phyloP scores from a whole-genome alignment of 2,329 filamentous ascomycete genomes.

The Alternaria panax region DNA sequence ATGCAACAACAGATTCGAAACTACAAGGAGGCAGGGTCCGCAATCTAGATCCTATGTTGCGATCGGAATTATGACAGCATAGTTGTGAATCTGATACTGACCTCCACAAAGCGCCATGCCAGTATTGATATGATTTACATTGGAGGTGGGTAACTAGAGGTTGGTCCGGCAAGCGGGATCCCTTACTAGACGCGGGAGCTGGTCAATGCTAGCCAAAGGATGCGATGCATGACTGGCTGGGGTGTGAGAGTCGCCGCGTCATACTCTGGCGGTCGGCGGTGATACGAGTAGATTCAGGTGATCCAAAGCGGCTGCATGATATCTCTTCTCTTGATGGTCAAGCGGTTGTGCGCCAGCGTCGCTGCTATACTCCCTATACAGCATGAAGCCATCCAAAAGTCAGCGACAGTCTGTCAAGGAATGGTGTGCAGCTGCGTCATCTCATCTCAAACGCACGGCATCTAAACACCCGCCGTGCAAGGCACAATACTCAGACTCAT shows the following conservation, averaged over 20 bases:
- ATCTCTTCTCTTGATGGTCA: neutral
- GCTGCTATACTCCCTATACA: neutral
- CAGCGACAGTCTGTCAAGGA: neutral
- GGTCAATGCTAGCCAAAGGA: conserved; percentile 15
- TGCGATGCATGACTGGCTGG: neutral
- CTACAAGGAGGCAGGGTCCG: neutral
- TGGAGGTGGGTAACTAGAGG: conserved; percentile 17
- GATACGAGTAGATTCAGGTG: neutral
- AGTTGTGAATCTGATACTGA: conserved; percentile 6
- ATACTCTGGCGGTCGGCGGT: neutral
- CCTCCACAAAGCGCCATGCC: conserved; percentile 7
- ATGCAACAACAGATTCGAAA: neutral
- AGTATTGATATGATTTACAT: conserved; percentile 11
- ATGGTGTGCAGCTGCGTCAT: conserved; percentile 6
- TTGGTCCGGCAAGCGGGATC: conserved; percentile 19
- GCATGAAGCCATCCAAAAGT: neutral
- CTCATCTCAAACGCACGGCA: neutral
- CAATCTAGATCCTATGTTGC: conserved; percentile 1
- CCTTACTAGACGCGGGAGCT: conserved; percentile 23
- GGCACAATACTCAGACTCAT: neutral
- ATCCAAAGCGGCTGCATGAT: neutral
- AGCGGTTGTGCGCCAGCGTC: neutral
- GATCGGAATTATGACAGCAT: conserved; percentile 34
- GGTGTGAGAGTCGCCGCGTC: conserved; percentile 1
- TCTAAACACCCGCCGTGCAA: neutral